These are phyloP conservation scores for Citrus trifoliata DNA, from an alignment of 345 rosid species.

Conservation along the genomic window DNA sequence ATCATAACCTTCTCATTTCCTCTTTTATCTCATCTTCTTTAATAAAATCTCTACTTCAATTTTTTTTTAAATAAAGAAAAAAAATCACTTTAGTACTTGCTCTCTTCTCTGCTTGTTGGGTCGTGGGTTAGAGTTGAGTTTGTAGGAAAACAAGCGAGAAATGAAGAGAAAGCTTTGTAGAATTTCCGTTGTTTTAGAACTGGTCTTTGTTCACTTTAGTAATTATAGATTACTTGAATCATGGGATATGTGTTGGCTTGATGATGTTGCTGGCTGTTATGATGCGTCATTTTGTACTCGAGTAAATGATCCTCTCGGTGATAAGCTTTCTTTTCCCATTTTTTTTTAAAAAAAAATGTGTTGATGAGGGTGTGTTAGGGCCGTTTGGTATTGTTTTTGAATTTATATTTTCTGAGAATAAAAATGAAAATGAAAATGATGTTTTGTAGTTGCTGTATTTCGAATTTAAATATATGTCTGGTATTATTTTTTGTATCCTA, in stretches of 20 bases:
- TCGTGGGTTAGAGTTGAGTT: neutral
- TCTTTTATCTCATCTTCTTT: neutral
- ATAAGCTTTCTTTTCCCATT: constrained; percentile 27
- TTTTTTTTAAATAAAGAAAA: too few species aligned
- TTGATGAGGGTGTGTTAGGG: constrained; percentile 16
- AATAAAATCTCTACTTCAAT: too few species aligned
- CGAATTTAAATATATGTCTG: too few species aligned
- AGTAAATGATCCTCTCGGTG: constrained; percentile 55
- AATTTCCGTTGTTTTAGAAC: neutral
- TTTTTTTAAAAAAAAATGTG: neutral
- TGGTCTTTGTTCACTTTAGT: neutral
- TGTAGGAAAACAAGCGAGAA: neutral
- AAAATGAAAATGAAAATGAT: too few species aligned
- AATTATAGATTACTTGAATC: constrained; percentile 39
- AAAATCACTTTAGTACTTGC: neutral
- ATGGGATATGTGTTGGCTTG: constrained; percentile 30
- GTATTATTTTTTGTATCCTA: too few species aligned
- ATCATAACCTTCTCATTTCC: neutral
- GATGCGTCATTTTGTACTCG: constrained; percentile 42
- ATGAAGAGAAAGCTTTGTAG: neutral
- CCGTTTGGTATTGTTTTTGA: too few species aligned
- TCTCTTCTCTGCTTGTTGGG: neutral
- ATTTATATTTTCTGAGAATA: too few species aligned
- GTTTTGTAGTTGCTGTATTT: too few species aligned
- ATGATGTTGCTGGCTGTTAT: constrained; percentile 26